Base-by-base conservation (phyloP, 768 basidiomycete genomes). In the Kwoniella europaea region DNA sequence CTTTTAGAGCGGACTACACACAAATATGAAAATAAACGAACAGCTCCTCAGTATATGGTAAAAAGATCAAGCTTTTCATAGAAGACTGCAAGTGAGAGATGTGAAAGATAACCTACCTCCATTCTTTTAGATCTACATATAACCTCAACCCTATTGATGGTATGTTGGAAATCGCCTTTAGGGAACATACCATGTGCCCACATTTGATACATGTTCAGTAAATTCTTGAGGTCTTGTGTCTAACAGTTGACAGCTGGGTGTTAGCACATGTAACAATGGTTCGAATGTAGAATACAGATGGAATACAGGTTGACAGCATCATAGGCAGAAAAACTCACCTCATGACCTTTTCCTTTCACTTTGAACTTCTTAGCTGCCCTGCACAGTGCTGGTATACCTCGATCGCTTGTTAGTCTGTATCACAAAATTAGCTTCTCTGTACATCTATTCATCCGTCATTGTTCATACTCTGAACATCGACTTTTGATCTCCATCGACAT, bases 171-270 rank as follows among this genome's bases (percentile, higher is more conserved):
- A 52, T 91, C 90, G 4, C 88, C 90, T 78, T 91, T 93, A 4
- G 97, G 97, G 80, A 91, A 95, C 86, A 99, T 86, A 76, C 88
- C 88, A 85, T 98, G 97, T 3, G 93, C 88, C 97, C 97, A 99
- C 76, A 94, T 91, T 78, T 94, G 93, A 81, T 98, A 98, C 44
- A 91, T 85, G 71, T 90, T 89, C 65, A 98, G 85, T 15, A 98
- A 84, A 50, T 91, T 86, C 72, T 88, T 89, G 50, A 99, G 87
- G 83, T 99, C 95, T 62, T 88, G 83, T n/a, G 86, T 86, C 95
- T 98, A 15, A 16, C 12, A 50, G 18, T 50, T 6, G 44, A 20
- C 20, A 52, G 35, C 16, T 42, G 43, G 27, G 43, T 46, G 35
- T 35, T 9, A 35, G 35, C 35, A 35, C 35, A 35, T 35, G 35